Evolutionary conservation across 225 moss, liverwort and hornwort genomes (phyloP).

Genomic region (Polytrichum commune): DNA sequence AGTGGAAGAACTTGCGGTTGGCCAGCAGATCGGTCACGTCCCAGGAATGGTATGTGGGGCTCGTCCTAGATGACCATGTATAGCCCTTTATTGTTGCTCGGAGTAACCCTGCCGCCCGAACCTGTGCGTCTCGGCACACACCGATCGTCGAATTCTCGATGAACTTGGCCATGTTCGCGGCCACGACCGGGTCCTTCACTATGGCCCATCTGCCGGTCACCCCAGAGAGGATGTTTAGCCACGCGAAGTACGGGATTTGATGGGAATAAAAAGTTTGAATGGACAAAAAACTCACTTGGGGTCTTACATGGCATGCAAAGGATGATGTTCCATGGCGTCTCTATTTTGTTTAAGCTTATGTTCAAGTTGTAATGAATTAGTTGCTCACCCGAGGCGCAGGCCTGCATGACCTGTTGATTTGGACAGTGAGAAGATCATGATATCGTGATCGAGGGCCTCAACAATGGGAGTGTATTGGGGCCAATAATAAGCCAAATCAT

Average conservation of each 20-base stretch:
- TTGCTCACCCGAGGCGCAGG: conserved; percentile 26
- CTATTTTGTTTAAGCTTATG: background rate
- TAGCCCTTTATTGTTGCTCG: conserved; percentile 18
- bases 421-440: conserved; percentile 43
- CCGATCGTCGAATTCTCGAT: conserved; percentile 12
- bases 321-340: no score
- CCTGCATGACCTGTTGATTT: conserved; percentile 40
- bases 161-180: conserved; percentile 16
- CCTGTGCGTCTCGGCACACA: conserved; percentile 30
- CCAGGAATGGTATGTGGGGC: background rate
- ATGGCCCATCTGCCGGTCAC: conserved; percentile 34
- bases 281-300: background rate
- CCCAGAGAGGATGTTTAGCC: background rate
- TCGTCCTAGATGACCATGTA: background rate
- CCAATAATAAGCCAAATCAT: conserved; percentile 43
- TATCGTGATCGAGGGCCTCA: conserved; percentile 7
- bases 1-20: conserved; percentile 25
- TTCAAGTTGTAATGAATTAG: background rate
- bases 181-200: conserved; percentile 33
- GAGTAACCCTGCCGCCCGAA: conserved; percentile 23
- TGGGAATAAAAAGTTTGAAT: background rate
- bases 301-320: no score
- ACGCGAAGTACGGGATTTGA: no score
- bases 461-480: conserved; percentile 29
- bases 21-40: background rate